phyloP scores from a whole-genome alignment of 306 rosid genomes.

The Quercus variabilis region DNA sequence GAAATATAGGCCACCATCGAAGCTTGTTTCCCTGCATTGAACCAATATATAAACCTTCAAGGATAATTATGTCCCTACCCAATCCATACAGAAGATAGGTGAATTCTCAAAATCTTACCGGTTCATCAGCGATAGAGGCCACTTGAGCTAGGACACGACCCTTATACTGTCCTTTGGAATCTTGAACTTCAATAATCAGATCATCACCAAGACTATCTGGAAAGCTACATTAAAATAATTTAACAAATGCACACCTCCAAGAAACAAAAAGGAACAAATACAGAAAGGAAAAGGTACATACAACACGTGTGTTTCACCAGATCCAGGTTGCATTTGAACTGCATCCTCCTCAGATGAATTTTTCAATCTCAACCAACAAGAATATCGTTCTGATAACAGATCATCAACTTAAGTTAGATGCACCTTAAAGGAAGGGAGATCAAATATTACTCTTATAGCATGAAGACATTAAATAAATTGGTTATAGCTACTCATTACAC shows the following conservation, averaged over 20 bases:
- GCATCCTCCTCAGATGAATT: conserved; percentile 34
- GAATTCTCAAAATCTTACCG: conserved; percentile 12
- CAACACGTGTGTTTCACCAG: conserved; percentile 28
- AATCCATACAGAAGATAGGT: not conserved
- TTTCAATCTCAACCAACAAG: conserved; percentile 32
- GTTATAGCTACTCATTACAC: not conserved
- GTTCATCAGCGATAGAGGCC: conserved; percentile 29
- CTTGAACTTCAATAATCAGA: conserved; percentile 29
- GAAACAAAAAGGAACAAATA: not conserved
- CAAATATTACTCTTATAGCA: not conserved
- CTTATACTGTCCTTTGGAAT: conserved; percentile 22
- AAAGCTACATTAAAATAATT: conserved; percentile 19
- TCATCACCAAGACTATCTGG: conserved; percentile 29
- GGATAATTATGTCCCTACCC: not conserved
- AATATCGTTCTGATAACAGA: conserved; percentile 28
- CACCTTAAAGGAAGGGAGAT: not conserved
- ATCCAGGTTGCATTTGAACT: conserved; percentile 33
- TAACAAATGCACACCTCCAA: not conserved
- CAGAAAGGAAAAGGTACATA: not conserved
- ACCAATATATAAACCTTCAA: not conserved
- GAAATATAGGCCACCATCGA: conserved; percentile 34
- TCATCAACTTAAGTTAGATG: not conserved
- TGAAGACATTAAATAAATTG: not conserved
- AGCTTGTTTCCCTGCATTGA: conserved; percentile 30
- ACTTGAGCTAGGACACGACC: conserved; percentile 35